Evolutionary conservation across 2,329 filamentous ascomycete genomes (phyloP).

Genomic region (Calonectria pauciramosa): DNA sequence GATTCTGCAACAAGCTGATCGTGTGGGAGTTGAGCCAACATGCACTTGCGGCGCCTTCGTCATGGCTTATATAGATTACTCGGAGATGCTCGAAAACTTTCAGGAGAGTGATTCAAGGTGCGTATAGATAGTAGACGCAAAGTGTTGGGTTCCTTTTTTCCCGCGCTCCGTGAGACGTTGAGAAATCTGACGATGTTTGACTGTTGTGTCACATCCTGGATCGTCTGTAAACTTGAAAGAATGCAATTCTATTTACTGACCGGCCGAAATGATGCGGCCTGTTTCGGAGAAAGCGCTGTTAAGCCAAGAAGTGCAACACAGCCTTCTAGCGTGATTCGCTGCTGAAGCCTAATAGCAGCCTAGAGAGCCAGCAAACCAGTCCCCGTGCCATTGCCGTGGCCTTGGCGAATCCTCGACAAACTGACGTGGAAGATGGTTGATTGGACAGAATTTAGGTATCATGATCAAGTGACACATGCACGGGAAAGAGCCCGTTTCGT

Average conservation of each 20-base stretch:
- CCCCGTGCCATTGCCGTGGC: conserved; percentile 15
- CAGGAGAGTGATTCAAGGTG: conserved; percentile 34
- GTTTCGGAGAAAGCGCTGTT: neutral
- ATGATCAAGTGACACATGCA: conserved; percentile 4
- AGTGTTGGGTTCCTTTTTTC: conserved; percentile 20
- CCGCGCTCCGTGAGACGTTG: conserved; percentile 35
- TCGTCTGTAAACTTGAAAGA: neutral
- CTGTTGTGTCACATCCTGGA: conserved; percentile 36
- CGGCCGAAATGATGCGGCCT: neutral
- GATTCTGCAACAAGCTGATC: neutral
- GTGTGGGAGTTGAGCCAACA: neutral
- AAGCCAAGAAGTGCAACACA: neutral
- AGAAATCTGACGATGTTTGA: conserved; percentile 26
- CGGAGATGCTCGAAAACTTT: conserved; percentile 15
- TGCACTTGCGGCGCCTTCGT: neutral
- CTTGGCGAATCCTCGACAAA: conserved; percentile 2
- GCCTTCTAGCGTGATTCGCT: neutral
- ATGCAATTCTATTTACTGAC: neutral
- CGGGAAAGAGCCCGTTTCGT: conserved; percentile 1
- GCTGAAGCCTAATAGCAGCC: neutral
- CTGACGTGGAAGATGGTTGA: neutral
- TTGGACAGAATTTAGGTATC: neutral
- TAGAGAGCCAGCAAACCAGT: neutral
- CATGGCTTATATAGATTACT: conserved; percentile 35
- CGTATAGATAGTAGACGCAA: neutral